Evolutionary conservation across 371 early-diverging fungal species (phyloP).

Genomic region (Mucor ambiguus): DNA sequence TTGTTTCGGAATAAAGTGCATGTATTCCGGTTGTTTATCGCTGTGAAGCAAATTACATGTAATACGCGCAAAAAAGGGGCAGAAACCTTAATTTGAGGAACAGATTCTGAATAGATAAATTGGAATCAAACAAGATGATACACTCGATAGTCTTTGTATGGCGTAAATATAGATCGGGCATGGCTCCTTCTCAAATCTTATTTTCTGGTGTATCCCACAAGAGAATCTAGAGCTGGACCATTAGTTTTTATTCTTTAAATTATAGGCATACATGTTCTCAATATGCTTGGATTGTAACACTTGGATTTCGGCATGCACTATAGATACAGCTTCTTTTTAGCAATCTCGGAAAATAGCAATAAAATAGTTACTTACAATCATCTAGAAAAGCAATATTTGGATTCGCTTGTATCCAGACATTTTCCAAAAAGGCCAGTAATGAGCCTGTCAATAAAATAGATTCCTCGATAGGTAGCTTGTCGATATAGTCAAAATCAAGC

Average conservation of each 20-base stretch:
- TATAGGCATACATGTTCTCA: conserved; percentile 8
- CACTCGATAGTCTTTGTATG: neutral
- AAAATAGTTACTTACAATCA: conserved; percentile 30
- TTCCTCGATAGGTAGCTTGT: conserved; percentile 63
- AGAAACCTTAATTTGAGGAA: neutral
- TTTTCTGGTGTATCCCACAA: neutral
- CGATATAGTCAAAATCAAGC: conserved; percentile 63
- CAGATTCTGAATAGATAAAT: neutral
- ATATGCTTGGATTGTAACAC: conserved; percentile 13
- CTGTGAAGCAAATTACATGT: neutral
- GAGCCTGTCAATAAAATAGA: conserved; percentile 66
- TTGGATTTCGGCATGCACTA: conserved; percentile 11
- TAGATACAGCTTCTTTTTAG: neutral
- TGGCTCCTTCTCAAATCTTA: conserved; percentile 1
- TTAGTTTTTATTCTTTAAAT: neutral
- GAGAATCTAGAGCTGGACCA: neutral
- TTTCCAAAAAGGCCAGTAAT: conserved; percentile 67
- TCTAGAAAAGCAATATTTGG: conserved; percentile 44
- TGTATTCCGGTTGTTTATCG: neutral
- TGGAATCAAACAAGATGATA: neutral
- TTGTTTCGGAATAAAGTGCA: neutral
- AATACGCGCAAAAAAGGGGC: neutral
- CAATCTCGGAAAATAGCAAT: neutral
- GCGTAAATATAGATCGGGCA: neutral
- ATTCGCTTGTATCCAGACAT: conserved; percentile 56